These are phyloP conservation scores for Ocimum tenuiflorum DNA, from an alignment of 257 asterid genomes.

Conservation along the genomic window DNA sequence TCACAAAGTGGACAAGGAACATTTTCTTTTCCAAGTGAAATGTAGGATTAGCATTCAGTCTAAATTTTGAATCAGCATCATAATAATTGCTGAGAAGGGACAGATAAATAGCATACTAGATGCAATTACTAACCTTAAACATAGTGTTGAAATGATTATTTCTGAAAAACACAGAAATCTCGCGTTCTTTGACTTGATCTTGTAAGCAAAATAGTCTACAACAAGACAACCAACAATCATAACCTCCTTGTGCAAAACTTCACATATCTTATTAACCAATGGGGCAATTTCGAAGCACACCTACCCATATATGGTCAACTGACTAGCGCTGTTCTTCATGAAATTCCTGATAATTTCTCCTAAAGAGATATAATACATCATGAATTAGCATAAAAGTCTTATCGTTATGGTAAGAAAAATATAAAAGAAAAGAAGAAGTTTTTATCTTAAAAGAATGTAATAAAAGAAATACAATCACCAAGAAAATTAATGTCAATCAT, in stretches of 20 bases:
- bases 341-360: conserved; percentile 71
- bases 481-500: not conserved
- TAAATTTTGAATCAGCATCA: conserved; percentile 5
- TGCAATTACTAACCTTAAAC: conserved; percentile 73
- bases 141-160: conserved; percentile 97
- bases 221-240: conserved; percentile 17
- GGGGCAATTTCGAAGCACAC: conserved; percentile 20
- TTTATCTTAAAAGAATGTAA: conserved; percentile 2
- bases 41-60: too few relatives aligned
- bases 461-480: conserved; percentile 6
- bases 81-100: not conserved
- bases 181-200: conserved; percentile 85
- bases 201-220: conserved; percentile 81
- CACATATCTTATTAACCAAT: conserved; percentile 13
- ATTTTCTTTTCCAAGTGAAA: too few relatives aligned
- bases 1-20: too few relatives aligned
- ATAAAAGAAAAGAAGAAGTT: not conserved
- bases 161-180: conserved; percentile 89
- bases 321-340: conserved; percentile 89
- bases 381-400: conserved; percentile 11
- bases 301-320: conserved; percentile 81
- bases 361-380: conserved; percentile 29
- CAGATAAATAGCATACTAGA: not conserved
- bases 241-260: conserved; percentile 19
- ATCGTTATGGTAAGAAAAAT: not conserved